Evolutionary conservation across 768 basidiomycete species (phyloP), one percentile per base, ranked within the genome.

Genomic region (Dentipellis fragilis): DNA sequence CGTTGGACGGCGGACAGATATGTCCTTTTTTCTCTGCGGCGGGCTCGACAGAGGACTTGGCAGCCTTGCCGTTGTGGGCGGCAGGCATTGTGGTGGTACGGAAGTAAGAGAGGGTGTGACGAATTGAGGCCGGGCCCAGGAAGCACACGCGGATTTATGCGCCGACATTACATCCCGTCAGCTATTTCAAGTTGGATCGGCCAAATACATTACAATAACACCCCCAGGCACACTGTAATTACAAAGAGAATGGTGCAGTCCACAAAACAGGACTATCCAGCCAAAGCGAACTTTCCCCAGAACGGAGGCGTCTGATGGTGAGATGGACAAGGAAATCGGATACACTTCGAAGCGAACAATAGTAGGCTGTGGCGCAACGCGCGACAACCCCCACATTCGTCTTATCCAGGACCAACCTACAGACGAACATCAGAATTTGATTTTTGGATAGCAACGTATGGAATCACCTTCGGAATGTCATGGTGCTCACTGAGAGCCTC

Each of bases 401-500:
- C 63, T 89, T 84, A 92, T 73, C 89, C 89, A 47, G 89, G 89
- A 58, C 89, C 89, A 67, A 92, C 89, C 89, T 92, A 63, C 34
- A 52, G 19, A 52, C 52, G 49, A 54, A 49, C 10, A 42, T 46
- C 17, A 52, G 19, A 49, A 55, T 57, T 40, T 55, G 42, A 35
- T 45, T 11, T 23, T 22, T 3, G 22, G 23, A 21, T 8, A 57
- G 40, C 21, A 48, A 55, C 49, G 50, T 21, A 64, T 72, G 57
- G 21, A 52, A 23, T 49, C 67, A 85, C 90, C 80, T 94, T 93
- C 40, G 92, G 92, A 64, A 93, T 93, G 68, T 94, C 92, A 69
- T 95, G 89, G 77, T 93, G 93, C 73, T 94, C 92, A 68, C 87
- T 89, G 56, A 93, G 78, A 56, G 80, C 73, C 71, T 94, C 93